Percentiles rank a stretch among this genome's conserved stretches.
Conservation (phyloP, 2,329 filamentous ascomycete genomes). For the Epichloe amarillans region DNA sequence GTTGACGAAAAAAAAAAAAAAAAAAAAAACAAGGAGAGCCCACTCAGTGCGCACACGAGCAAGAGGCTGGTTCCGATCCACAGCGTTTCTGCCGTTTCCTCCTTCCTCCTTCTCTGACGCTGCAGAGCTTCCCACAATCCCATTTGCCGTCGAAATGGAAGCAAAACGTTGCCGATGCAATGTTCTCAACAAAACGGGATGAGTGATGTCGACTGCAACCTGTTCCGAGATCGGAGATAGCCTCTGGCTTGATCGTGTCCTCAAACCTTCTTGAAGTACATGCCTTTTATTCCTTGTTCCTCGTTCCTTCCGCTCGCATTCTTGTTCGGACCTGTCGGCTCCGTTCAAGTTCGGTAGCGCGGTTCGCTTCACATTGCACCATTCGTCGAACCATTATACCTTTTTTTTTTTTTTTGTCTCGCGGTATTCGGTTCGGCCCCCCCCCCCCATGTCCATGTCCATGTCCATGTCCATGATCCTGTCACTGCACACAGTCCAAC, state of each 20-base stretch:
- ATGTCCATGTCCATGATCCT: not conserved
- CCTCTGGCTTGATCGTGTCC: not conserved
- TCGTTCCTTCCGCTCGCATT: not conserved
- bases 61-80: not conserved
- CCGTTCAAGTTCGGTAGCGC: not conserved
- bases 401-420: not conserved
- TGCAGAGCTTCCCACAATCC: not conserved
- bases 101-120: not conserved
- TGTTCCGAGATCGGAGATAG: not conserved
- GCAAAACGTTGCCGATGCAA: not conserved
- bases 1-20: not conserved
- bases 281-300: not conserved
- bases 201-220: not conserved
- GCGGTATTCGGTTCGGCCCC: not conserved
- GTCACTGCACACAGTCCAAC: slow-evolving; percentile 7
- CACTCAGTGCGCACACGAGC: not conserved
- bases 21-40: not conserved
- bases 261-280: not conserved
- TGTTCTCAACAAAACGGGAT: not conserved
- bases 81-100: not conserved
- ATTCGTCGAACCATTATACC: not conserved
- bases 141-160: not conserved
- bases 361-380: not conserved
- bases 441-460: not conserved
- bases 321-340: not conserved